Evolutionary conservation across 2,329 filamentous ascomycete species (phyloP).

Genomic region (Pestalotiopsis sp.): DNA sequence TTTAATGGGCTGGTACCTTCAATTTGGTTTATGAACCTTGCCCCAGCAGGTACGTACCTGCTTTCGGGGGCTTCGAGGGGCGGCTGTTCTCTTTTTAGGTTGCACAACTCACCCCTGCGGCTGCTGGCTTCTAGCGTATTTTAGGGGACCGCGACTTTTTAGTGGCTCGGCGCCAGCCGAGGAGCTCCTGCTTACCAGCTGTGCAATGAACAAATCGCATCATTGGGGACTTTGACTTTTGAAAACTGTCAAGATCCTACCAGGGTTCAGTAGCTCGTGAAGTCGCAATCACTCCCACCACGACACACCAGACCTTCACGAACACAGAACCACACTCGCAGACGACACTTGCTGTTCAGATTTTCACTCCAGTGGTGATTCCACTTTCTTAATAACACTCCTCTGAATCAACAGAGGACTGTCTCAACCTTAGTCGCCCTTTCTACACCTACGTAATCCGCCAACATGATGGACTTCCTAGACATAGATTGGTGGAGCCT

Average conservation of each 20-base stretch:
- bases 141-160: background rate
- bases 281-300: background rate
- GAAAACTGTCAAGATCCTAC: slow-evolving; percentile 19
- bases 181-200: background rate
- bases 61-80: background rate
- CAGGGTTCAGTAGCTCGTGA: background rate
- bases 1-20: no score
- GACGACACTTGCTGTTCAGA: background rate
- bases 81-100: background rate
- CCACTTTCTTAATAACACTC: slow-evolving; percentile 12
- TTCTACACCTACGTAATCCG: slow-evolving; percentile 2
- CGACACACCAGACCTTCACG: background rate
- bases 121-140: background rate
- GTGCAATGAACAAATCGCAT: slow-evolving; percentile 8
- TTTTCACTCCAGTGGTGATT: background rate
- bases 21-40: no score
- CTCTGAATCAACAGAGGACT: slow-evolving; percentile 10
- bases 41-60: background rate
- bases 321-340: background rate
- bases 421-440: background rate
- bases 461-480: slow-evolving; percentile 48
- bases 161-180: background rate
- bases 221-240: background rate
- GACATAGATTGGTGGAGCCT: slow-evolving; percentile 80
- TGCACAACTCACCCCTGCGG: background rate